These are phyloP conservation scores for Penicillium cataractarum DNA, from an alignment of 495 filamentous ascomycete genomes.

Conservation along the genomic window DNA sequence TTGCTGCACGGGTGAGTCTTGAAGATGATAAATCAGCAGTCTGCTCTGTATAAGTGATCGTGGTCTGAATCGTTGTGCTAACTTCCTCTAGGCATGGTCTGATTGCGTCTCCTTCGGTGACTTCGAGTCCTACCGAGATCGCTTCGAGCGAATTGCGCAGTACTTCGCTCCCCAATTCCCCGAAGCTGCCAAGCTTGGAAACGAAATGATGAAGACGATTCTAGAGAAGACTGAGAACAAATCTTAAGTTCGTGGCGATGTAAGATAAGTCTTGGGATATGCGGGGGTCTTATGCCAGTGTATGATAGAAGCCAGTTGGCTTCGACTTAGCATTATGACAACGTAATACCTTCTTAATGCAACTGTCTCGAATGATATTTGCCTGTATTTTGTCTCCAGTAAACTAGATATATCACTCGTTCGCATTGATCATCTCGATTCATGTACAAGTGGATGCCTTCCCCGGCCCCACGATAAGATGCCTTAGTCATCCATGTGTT, in stretches of 20 bases:
- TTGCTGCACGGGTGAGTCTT: constrained; percentile 74
- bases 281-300: neutral
- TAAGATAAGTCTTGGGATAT: constrained; percentile 4
- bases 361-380: neutral
- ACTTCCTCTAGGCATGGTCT: constrained; percentile 71
- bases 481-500: constrained; percentile 35
- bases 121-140: constrained; percentile 85
- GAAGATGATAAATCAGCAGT: neutral
- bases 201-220: constrained; percentile 97
- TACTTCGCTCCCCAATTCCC: constrained; percentile 91
- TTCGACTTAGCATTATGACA: neutral
- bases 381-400: neutral
- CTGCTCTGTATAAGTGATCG: neutral
- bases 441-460: neutral
- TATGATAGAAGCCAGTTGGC: constrained; percentile 2
- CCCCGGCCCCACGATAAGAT: constrained; percentile 9
- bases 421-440: neutral
- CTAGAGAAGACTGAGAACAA: constrained; percentile 68
- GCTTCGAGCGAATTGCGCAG: constrained; percentile 83
- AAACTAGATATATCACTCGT: no score
- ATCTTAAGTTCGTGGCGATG: constrained; percentile 13
- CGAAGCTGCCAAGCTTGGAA: constrained; percentile 82
- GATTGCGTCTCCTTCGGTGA: constrained; percentile 88
- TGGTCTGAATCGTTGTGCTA: neutral
- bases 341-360: neutral